phyloP scores from a whole-genome alignment of 2,329 filamentous ascomycete genomes.

The Trichoderma polysporum region DNA sequence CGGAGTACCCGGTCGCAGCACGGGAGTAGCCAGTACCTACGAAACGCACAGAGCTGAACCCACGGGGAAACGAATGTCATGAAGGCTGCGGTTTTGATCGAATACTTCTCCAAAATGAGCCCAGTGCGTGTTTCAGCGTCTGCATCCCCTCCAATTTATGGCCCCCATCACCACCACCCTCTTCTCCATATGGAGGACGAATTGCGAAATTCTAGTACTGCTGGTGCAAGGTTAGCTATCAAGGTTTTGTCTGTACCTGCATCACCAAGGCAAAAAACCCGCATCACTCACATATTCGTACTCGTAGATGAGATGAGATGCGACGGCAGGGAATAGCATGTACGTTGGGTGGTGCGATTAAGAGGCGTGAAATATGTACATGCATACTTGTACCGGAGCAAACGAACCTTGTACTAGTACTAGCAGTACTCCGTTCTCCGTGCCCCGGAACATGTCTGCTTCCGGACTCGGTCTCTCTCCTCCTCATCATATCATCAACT shows the following conservation, averaged over 20 bases:
- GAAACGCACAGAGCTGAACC: not conserved
- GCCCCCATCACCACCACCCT: not conserved
- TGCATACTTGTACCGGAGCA: not conserved
- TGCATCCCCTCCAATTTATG: constrained; percentile 9
- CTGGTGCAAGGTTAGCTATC: not conserved
- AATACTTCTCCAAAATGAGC: not conserved
- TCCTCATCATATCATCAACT: not conserved
- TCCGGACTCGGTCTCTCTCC: not conserved
- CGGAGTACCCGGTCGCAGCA: not conserved
- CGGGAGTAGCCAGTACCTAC: not conserved
- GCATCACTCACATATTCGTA: not conserved
- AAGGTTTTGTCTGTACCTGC: not conserved
- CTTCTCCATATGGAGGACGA: not conserved
- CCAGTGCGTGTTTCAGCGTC: constrained; percentile 17
- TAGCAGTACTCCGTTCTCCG: not conserved
- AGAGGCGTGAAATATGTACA: not conserved
- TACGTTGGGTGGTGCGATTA: not conserved
- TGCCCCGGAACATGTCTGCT: not conserved
- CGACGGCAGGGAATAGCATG: not conserved
- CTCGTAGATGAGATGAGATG: not conserved
- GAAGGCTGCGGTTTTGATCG: not conserved
- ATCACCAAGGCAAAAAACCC: not conserved
- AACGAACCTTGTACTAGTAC: not conserved
- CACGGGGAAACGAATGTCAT: not conserved
- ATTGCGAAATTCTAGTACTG: not conserved